Base-by-base conservation (phyloP, 768 basidiomycete genomes). In the Macrocybe gigantea region DNA sequence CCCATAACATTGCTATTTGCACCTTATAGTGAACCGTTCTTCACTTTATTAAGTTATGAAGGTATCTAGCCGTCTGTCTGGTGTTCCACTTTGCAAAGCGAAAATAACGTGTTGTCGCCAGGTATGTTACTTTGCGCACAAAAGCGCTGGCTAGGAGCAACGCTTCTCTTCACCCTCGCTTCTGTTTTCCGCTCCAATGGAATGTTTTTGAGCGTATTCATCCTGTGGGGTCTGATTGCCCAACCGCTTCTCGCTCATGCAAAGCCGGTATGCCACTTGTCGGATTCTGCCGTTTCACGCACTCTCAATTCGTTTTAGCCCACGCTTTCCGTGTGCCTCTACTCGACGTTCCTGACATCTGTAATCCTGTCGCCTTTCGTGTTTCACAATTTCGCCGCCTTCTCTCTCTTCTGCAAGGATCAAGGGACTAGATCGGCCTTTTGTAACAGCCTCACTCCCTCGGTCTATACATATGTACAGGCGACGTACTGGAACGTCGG, bases 21-120 rank as follows among this genome's bases (percentile, higher is more conserved):
- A 0, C 77, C 87, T 0, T 95, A 88, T 62, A 81, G 70, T 42
- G 95, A 98, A 58, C 88, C 93, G 0, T 86, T 92, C 62, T 94
- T 89, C 64, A 86, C 93, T 0, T 78, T 79, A 50, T 65, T 88
- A 22, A 87, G 91, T 0, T 95, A 94, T 60, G 70, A 65, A 58
- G 91, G 88, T 72, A 59, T 51, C 68, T 51, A 1, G 51, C 54
- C 9, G 41, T 53, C 53, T 51, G n/a, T 38, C 15, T 13, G 33
- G 34, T 33, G 14, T 53, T 12, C 2, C 12, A 1, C 6, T 22
- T 22, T 4, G 22, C 22, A 22, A 32, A 29, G 14, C 36, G 38
- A 11, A 50, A 32, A n/a, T 34, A 31, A 12, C 8, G 9, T 35
- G 12, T 29, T 37, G 8, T 44, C 37, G 47, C 9, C 49, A 83